Percentiles rank a stretch among this genome's conserved stretches.
Evolutionary conservation across 2,329 filamentous ascomycete genomes (phyloP).

Genomic region (Colletotrichum gloeosporioides): DNA sequence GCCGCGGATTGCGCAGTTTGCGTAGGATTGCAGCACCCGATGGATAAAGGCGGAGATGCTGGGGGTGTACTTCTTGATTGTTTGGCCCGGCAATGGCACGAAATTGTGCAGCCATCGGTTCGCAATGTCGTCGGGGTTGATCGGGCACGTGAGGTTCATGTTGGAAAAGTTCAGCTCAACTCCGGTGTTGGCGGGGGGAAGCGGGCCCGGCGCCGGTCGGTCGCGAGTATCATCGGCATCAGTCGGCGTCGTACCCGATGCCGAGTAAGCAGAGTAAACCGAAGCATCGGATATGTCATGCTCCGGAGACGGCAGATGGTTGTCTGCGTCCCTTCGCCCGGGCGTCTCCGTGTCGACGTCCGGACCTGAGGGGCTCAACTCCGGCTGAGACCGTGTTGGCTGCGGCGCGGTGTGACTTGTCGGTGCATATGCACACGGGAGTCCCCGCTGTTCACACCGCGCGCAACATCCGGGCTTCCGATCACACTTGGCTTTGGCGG

Average conservation of each 20-base stretch:
- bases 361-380: background rate
- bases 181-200: background rate
- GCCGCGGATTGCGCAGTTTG: constrained; percentile 38
- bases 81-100: constrained; percentile 48
- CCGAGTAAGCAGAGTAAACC: background rate
- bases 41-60: constrained; percentile 43
- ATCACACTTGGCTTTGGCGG: constrained; percentile 46
- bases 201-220: background rate
- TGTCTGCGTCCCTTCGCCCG: background rate
- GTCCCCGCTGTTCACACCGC: constrained; percentile 33
- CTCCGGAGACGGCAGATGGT: background rate
- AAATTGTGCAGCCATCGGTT: constrained; percentile 55
- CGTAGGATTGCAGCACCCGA: constrained; percentile 49
- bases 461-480: constrained; percentile 34
- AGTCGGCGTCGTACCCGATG: background rate
- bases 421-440: constrained; percentile 35
- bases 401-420: background rate
- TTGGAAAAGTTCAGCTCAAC: constrained; percentile 36
- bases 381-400: background rate
- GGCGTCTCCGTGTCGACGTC: background rate
- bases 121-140: constrained; percentile 50
- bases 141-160: constrained; percentile 46
- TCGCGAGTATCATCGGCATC: background rate
- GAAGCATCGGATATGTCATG: background rate
- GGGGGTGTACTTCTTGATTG: constrained; percentile 44